A percentile compares a stretch with the other conserved stretches of the same genome.
Conservation (phyloP, 345 rosid genomes). For the Cardamine chenopodiifolia region DNA sequence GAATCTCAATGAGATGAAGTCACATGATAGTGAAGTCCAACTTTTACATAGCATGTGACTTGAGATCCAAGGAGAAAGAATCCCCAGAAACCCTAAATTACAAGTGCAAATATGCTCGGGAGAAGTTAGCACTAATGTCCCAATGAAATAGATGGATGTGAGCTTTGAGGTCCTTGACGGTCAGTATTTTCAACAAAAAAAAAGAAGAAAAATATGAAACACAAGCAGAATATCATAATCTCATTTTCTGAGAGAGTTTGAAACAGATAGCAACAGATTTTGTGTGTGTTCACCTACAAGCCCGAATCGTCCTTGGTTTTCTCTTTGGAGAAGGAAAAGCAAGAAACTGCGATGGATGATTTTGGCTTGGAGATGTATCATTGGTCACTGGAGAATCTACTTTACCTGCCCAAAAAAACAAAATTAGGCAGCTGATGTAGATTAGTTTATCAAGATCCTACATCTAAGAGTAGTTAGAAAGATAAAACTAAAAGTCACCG, state of each 20-base stretch:
- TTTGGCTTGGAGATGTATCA: neutral
- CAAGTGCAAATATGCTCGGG: neutral
- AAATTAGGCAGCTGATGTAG: neutral
- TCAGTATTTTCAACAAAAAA: neutral
- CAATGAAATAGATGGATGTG: neutral
- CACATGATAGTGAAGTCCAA: constrained; percentile 2
- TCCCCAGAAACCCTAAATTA: neutral
- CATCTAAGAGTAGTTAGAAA: neutral
- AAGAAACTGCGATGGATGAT: neutral
- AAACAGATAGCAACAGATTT: neutral
- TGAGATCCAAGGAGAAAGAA: constrained; percentile 10
- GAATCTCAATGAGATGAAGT: neutral
- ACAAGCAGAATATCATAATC: constrained; percentile 4
- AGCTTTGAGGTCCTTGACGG: neutral
- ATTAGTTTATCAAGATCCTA: neutral
- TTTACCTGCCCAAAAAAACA: neutral
- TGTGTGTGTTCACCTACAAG: neutral
- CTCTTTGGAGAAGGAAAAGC: constrained; percentile 27
- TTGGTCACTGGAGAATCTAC: neutral
- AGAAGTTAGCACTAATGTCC: neutral
- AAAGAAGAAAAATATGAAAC: neutral
- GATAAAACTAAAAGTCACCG: neutral
- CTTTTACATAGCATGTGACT: neutral
- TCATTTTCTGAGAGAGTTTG: neutral
- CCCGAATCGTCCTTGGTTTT: constrained; percentile 22